phyloP scores from a whole-genome alignment of 306 rosid genomes.

The Fragaria vesca region DNA sequence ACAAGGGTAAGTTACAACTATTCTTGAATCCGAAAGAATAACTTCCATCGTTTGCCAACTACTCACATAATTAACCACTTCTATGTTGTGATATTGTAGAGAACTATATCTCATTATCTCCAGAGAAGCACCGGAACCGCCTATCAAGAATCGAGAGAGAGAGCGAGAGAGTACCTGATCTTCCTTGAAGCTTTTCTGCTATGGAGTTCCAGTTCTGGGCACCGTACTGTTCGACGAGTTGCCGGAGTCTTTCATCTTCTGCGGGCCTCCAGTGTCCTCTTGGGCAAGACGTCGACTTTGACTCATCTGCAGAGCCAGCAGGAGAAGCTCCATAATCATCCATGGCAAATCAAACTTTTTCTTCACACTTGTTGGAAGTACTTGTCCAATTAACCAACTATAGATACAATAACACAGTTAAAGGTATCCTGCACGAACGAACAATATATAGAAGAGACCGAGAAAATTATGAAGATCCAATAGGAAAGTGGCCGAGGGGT shows the following conservation, averaged over 20 bases:
- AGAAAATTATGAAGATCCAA: conserved; percentile 10
- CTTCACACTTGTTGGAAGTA: neutral
- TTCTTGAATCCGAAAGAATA: neutral
- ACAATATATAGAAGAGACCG: conserved; percentile 43
- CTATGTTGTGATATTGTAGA: neutral
- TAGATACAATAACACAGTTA: neutral
- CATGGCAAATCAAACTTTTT: conserved; percentile 33
- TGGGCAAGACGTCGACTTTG: conserved; percentile 47
- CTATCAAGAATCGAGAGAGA: neutral
- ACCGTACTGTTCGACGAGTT: conserved; percentile 77
- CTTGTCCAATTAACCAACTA: conserved; percentile 1
- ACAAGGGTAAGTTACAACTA: neutral
- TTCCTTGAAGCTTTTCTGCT: conserved; percentile 91
- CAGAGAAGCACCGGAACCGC: neutral
- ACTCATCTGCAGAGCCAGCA: conserved; percentile 37
- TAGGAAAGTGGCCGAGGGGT: conserved; percentile 55
- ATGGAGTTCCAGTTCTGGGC: conserved; percentile 97
- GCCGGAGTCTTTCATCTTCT: conserved; percentile 81
- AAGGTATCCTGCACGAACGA: conserved; percentile 39
- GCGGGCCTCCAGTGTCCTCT: conserved; percentile 96
- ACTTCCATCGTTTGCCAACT: neutral
- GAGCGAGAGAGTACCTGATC: conserved; percentile 62
- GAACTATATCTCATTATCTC: neutral
- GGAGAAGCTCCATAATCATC: conserved; percentile 46
- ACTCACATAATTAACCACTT: neutral